These are phyloP conservation scores for Musa troglodytarum DNA, from an alignment of 176 grass and related monocot species.

Conservation along the genomic window DNA sequence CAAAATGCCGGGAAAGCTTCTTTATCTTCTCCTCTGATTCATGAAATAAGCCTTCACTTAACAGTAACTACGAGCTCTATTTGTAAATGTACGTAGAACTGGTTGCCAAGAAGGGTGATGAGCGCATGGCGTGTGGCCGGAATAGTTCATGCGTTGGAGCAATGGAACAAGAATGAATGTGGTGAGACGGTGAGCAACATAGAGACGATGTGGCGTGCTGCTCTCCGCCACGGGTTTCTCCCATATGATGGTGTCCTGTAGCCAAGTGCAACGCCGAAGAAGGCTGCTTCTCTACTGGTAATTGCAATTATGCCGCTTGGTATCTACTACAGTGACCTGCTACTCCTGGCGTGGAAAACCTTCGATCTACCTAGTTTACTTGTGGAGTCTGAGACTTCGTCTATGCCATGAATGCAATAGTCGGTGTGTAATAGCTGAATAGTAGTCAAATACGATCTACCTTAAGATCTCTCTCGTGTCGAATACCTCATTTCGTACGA, in stretches of 20 bases:
- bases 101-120: constrained; percentile 27
- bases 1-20: background rate
- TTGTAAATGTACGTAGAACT: constrained; percentile 3
- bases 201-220: constrained; percentile 43
- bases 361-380: too few relatives aligned
- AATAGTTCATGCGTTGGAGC: constrained; percentile 24
- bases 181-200: constrained; percentile 3
- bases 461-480: too few relatives aligned
- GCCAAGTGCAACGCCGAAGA: too few relatives aligned
- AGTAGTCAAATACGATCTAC: too few relatives aligned
- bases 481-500: too few relatives aligned
- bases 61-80: background rate
- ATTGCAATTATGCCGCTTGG: too few relatives aligned
- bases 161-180: constrained; percentile 17
- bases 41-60: background rate
- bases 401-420: too few relatives aligned
- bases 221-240: constrained; percentile 49
- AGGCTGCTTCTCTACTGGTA: too few relatives aligned
- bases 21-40: background rate
- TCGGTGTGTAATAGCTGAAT: too few relatives aligned
- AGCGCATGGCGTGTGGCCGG: constrained; percentile 24
- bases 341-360: too few relatives aligned
- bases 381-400: too few relatives aligned
- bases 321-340: too few relatives aligned
- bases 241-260: constrained; percentile 18